phyloP scores from a whole-genome alignment of 2,329 filamentous ascomycete species.

The Diaporthe humulicola region DNA sequence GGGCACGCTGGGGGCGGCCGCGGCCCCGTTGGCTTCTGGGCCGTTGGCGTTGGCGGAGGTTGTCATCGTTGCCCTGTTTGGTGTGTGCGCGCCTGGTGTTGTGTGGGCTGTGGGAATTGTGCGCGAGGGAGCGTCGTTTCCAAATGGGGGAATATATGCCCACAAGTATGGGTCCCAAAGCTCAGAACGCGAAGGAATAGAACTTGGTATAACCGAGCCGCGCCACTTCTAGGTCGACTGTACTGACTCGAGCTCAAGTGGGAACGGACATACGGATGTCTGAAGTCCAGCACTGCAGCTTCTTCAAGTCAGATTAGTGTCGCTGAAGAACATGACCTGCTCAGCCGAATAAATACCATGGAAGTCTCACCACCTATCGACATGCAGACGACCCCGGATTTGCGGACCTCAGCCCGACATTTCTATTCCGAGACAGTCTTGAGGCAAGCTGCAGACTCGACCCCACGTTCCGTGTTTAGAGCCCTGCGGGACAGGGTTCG shows the following conservation, averaged over 20 bases:
- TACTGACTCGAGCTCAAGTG: neutral
- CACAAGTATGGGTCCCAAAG: neutral
- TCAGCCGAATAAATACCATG: neutral
- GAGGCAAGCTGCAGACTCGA: neutral
- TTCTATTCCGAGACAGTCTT: conserved; percentile 6
- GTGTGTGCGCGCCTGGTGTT: neutral
- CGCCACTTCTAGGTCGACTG: neutral
- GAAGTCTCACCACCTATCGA: neutral
- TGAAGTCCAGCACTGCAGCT: neutral
- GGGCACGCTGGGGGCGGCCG: neutral
- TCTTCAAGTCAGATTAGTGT: neutral
- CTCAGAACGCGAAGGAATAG: neutral
- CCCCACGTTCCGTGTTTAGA: conserved; percentile 28
- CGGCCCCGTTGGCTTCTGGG: neutral
- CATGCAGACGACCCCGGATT: conserved; percentile 21
- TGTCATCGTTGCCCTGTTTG: neutral
- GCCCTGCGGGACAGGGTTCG: neutral
- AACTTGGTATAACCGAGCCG: neutral
- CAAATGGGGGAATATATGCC: neutral
- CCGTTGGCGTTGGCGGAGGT: neutral
- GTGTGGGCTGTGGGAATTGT: neutral
- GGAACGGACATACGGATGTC: neutral
- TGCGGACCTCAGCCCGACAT: neutral
- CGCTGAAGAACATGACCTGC: neutral
- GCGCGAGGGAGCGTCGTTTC: neutral